A percentile compares a stretch with the other conserved stretches of the same genome.
Conservation (phyloP, 192 early-diverging fungal genomes). For the Coemansia erecta region DNA sequence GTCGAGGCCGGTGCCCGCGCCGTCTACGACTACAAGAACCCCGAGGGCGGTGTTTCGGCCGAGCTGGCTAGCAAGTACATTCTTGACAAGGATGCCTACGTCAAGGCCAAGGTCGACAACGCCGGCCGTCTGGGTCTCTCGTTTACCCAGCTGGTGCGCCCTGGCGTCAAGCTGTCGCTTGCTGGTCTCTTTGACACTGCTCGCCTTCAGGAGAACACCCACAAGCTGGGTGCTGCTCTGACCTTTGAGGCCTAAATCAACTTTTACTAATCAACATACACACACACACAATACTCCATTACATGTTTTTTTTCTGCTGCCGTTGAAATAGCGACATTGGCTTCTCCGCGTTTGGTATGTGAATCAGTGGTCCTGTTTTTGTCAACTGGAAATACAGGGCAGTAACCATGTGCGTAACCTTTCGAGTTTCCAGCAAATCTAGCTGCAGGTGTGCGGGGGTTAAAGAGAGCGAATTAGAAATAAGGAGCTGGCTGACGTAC, state of each 20-base stretch:
- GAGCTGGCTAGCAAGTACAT: conserved; percentile 95
- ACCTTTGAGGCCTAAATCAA: conserved; percentile 81
- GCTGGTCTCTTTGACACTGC: conserved; percentile 94
- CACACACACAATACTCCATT: not conserved
- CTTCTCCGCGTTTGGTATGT: no score
- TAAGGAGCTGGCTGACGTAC: not conserved
- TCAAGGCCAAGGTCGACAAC: conserved; percentile 88
- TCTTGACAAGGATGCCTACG: conserved; percentile 82
- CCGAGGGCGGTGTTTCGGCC: conserved; percentile 69
- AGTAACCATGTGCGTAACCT: no score
- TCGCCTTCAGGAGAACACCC: conserved; percentile 87
- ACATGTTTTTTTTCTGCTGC: not conserved
- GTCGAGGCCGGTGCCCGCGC: conserved; percentile 96
- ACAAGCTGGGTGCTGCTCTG: conserved; percentile 90
- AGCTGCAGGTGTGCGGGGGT: no score
- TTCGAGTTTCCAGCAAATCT: no score
- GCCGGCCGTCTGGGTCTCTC: conserved; percentile 86
- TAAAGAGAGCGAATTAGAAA: no score
- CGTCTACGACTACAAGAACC: conserved; percentile 80
- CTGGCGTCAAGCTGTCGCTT: conserved; percentile 90
- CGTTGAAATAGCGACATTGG: not conserved
- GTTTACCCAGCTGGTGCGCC: conserved; percentile 90
- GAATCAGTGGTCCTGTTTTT: no score
- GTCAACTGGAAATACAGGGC: no score
- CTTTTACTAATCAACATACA: conserved; percentile 4